Percentiles rank a stretch among this genome's conserved stretches.
These are phyloP conservation scores for Serendipita sp. DNA, from an alignment of 1,284 basidiomycete genomes.

Conservation along the genomic window DNA sequence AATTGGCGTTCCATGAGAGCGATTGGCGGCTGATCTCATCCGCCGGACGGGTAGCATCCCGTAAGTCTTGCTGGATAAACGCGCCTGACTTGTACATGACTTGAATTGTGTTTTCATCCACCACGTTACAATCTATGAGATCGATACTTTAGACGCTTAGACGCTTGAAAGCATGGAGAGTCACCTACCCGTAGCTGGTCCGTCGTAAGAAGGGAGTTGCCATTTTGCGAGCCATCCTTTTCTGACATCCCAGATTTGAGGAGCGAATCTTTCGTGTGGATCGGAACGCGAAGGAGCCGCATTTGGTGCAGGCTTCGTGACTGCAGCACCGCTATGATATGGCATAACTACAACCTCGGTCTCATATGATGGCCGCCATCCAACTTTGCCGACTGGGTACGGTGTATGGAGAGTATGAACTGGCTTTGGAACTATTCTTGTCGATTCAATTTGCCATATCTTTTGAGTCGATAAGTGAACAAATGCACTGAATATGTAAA, in stretches of 20 bases:
- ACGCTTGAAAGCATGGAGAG: background rate
- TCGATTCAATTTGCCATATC: background rate
- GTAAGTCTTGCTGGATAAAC: background rate
- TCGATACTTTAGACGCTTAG: background rate
- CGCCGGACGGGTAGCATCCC: background rate
- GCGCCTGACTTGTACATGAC: background rate
- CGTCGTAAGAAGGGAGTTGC: background rate
- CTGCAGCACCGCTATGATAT: background rate
- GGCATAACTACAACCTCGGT: background rate
- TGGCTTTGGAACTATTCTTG: background rate
- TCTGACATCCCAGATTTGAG: conserved; percentile 4
- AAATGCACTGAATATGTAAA: too few species aligned
- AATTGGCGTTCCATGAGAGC: background rate
- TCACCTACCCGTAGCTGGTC: background rate
- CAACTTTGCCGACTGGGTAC: background rate
- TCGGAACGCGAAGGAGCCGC: background rate
- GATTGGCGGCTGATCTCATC: background rate
- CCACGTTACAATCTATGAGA: background rate
- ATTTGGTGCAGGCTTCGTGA: background rate
- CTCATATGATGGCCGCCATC: background rate
- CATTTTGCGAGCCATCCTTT: conserved; percentile 5
- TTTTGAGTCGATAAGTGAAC: background rate
- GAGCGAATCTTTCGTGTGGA: background rate
- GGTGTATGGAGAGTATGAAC: background rate
- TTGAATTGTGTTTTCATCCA: background rate